Evolutionary conservation across 139 green algal species (phyloP).

Genomic region (Volvox reticuliferus): DNA sequence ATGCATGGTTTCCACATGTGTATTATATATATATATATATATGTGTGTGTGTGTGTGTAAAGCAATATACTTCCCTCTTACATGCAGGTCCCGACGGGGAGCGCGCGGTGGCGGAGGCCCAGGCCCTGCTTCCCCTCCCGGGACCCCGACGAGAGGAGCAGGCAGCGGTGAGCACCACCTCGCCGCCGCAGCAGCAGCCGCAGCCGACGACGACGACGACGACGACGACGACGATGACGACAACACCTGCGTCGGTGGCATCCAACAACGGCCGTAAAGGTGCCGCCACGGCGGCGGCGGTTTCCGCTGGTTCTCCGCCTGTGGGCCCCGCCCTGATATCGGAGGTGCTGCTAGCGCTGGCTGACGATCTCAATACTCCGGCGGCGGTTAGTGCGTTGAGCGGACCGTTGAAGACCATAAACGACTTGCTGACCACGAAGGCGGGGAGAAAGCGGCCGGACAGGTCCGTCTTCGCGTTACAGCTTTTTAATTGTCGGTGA

Average conservation of each 20-base stretch:
- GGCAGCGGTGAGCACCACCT: not conserved
- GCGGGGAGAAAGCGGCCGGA: conserved; percentile 67
- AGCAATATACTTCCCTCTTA: not conserved
- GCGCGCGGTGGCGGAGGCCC: not conserved
- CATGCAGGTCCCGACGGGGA: conserved; percentile 14
- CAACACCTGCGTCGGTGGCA: not conserved
- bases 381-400: conserved; percentile 74
- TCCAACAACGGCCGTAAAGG: not conserved
- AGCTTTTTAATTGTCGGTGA: too few relatives aligned
- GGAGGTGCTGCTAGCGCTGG: conserved; percentile 65
- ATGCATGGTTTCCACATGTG: too few relatives aligned
- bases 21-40: too few relatives aligned
- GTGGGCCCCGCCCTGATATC: conserved; percentile 23
- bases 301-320: not conserved
- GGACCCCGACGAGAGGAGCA: too few relatives aligned
- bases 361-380: conserved; percentile 95
- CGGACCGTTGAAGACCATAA: conserved; percentile 83
- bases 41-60: too few relatives aligned
- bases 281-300: not conserved
- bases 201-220: too few relatives aligned
- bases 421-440: conserved; percentile 79
- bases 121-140: not conserved
- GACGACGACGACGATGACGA: too few relatives aligned
- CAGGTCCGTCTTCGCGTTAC: conserved; percentile 58
- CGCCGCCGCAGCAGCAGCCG: not conserved